Conservation (phyloP, 2,329 filamentous ascomycete species). For the Orbilia blumenaviensis region DNA sequence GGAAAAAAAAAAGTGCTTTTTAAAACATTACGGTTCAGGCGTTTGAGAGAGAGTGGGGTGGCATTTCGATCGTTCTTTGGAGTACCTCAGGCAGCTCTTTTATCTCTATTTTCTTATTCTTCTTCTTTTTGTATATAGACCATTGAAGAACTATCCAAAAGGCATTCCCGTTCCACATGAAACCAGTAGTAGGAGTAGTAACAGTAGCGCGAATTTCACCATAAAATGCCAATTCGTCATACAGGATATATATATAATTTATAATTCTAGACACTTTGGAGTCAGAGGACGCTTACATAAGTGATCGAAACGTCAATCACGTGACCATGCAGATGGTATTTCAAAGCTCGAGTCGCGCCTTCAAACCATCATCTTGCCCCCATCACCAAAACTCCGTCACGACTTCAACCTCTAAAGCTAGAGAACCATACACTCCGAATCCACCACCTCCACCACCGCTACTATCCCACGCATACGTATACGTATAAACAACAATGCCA, state of each 20-base stretch:
- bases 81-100: neutral
- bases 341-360: constrained; percentile 51
- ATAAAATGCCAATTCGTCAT: no score
- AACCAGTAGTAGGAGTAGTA: no score
- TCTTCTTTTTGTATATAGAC: neutral
- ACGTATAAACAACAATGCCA: constrained; percentile 75
- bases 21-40: neutral
- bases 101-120: neutral
- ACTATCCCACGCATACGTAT: constrained; percentile 80
- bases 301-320: constrained; percentile 10
- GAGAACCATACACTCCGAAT: neutral
- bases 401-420: neutral
- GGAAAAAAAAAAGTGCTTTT: constrained; percentile 15
- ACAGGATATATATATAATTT: no score
- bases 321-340: constrained; percentile 45
- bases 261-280: no score
- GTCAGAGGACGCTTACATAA: no score
- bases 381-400: constrained; percentile 39
- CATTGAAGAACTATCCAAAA: neutral
- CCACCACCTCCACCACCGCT: constrained; percentile 36
- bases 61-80: constrained; percentile 8
- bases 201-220: no score
- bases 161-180: no score
- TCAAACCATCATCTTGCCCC: no score
- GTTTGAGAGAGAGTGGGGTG: constrained; percentile 18